Conservation (phyloP, 495 filamentous ascomycete genomes). For the Hyaloscypha hepaticicola region DNA sequence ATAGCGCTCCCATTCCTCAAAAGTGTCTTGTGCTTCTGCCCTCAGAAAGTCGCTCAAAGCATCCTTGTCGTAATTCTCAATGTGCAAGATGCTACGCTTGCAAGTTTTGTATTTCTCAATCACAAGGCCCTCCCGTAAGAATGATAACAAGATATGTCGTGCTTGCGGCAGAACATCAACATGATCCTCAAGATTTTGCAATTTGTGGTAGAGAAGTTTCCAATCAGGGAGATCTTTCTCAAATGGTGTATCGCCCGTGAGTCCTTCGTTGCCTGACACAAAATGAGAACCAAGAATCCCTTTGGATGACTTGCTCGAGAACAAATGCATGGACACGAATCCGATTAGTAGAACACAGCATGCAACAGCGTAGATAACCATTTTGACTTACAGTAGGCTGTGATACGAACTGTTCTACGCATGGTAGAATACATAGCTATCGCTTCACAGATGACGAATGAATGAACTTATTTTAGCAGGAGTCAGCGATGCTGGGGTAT, state of each 20-base stretch:
- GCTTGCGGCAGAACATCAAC: not conserved
- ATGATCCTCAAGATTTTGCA: constrained; percentile 1
- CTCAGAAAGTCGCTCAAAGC: not conserved
- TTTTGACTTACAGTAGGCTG: too few species aligned
- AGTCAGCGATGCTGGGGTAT: too few species aligned
- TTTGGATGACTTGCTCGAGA: too few species aligned
- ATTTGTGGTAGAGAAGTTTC: not conserved
- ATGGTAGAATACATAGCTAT: too few species aligned
- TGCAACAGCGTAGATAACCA: too few species aligned
- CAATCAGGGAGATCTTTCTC: not conserved
- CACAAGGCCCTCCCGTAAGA: not conserved
- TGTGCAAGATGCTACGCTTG: not conserved
- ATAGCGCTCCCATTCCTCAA: not conserved
- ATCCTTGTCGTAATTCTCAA: not conserved
- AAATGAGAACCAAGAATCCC: too few species aligned
- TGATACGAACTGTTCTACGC: too few species aligned
- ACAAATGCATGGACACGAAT: too few species aligned
- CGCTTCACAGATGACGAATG: too few species aligned
- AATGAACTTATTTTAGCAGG: too few species aligned
- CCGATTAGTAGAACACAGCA: too few species aligned
- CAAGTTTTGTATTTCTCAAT: not conserved
- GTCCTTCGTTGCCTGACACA: too few species aligned
- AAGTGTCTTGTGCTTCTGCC: not conserved
- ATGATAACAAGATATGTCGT: not conserved
- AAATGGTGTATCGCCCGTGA: not conserved